phyloP scores from a whole-genome alignment of 106 monocot species.

The Acanthochlamys bracteata region DNA sequence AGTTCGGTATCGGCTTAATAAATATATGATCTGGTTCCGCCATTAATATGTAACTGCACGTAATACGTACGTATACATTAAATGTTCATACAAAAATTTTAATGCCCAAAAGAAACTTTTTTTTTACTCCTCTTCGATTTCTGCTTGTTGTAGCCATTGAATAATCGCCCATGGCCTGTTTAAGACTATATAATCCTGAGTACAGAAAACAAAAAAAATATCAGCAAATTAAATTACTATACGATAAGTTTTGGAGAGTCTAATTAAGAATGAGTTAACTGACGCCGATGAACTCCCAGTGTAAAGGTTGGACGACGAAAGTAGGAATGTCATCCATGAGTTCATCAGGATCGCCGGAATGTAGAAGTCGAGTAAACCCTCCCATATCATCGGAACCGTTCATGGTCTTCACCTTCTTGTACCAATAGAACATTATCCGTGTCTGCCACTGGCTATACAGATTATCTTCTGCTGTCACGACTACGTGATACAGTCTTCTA shows the following conservation, averaged over 20 bases:
- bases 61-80: too few species aligned
- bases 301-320: background rate
- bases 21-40: slow-evolving; percentile 89
- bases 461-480: background rate
- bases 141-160: slow-evolving; percentile 21
- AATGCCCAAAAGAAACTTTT: too few species aligned
- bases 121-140: slow-evolving; percentile 23
- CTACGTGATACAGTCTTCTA: background rate
- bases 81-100: too few species aligned
- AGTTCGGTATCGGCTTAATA: slow-evolving; percentile 75
- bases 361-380: background rate
- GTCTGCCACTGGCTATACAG: background rate
- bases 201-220: background rate
- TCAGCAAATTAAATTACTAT: too few species aligned
- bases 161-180: slow-evolving; percentile 29
- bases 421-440: slow-evolving; percentile 6
- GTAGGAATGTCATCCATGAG: background rate
- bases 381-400: background rate
- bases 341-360: background rate
- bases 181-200: slow-evolving; percentile 21
- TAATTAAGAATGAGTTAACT: too few species aligned
- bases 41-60: slow-evolving; percentile 78
- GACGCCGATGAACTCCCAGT: slow-evolving; percentile 59
- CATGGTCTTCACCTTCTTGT: background rate
- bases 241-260: too few species aligned